Evolutionary conservation across 345 rosid species (phyloP), one percentile per base, ranked within the genome.

Genomic region (Corchorus olitorius): DNA sequence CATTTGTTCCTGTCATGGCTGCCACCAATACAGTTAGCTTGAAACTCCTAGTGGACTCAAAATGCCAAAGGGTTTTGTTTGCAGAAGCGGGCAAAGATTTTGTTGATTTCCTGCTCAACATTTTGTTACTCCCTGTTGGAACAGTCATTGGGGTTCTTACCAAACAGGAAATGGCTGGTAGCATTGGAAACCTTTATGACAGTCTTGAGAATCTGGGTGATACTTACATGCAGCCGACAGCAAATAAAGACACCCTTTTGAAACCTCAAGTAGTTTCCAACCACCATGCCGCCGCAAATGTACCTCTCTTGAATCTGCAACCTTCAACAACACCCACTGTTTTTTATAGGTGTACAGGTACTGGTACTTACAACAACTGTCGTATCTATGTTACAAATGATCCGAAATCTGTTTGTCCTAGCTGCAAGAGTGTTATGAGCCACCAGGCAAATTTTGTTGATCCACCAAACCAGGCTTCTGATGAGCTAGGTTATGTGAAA

Each of bases 401-500:
- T 27, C 27, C 27, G 27, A 27, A 12, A 11, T 12, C 37, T 27
- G 6, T 5, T 20, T 67, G 72, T 48, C 55, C 52, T 67, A 0
- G 11, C 37, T 67, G 72, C 11, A 5, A 46, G 0, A 19, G 6
- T 6, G 1, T 2, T 13, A 55, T 27, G 72, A 50, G 0, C n/a
- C 39, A 12, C 8, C n/a, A 5, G 8, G 10, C 15, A 3, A 1
- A n/a, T 0, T 11, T 55, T 55, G 37, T 55, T 10, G 19, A 19
- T 6, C 65, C 37, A 1, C 13, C 72, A 63, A 10, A 45, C 10
- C 8, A 9, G 17, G 33, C 7, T 8, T 9, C 11, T 7, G 68
- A 39, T 1, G 64, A 72, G 41, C 81, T 66, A 27, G 88, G 86
- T 3, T 86, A 70, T 48, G 85, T 77, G 20, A 85, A 80, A 55